Conservation (phyloP, 148 eudicot genomes). For the Mesembryanthemum crystallinum region DNA sequence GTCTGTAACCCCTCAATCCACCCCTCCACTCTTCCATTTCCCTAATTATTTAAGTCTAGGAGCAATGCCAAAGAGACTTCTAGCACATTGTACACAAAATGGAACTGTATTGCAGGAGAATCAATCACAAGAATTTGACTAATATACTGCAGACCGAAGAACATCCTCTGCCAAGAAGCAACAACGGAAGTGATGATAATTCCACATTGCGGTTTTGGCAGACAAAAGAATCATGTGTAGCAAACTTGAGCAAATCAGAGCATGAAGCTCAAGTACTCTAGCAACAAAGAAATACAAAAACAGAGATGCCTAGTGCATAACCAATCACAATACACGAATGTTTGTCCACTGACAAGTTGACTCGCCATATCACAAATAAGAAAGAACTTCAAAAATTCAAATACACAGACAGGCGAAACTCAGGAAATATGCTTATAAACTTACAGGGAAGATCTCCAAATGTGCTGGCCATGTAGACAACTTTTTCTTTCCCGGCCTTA, state of each 20-base stretch:
- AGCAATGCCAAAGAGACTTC: background rate
- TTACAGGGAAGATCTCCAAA: slow-evolving; percentile 83
- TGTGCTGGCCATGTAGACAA: slow-evolving; percentile 98
- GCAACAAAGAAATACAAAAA: background rate
- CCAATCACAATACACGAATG: background rate
- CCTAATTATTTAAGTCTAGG: background rate
- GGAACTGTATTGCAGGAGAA: background rate
- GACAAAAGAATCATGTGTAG: background rate
- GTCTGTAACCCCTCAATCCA: too few relatives aligned
- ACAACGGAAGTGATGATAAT: background rate
- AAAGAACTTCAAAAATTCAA: background rate
- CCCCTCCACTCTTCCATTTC: background rate
- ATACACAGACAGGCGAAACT: background rate
- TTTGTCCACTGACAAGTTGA: too few relatives aligned
- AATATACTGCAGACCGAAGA: background rate
- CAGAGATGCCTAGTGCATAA: background rate
- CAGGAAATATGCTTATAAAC: background rate
- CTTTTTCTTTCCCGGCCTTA: slow-evolving; percentile 94
- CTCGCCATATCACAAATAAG: background rate
- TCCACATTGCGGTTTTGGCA: background rate
- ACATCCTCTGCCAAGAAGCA: background rate
- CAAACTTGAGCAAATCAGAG: background rate
- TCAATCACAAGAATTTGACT: background rate
- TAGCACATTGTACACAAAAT: background rate
- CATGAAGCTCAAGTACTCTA: background rate